Percentiles rank a stretch among this genome's conserved stretches.
Conservation (phyloP, 768 basidiomycete genomes). For the Termitomyces sp. region DNA sequence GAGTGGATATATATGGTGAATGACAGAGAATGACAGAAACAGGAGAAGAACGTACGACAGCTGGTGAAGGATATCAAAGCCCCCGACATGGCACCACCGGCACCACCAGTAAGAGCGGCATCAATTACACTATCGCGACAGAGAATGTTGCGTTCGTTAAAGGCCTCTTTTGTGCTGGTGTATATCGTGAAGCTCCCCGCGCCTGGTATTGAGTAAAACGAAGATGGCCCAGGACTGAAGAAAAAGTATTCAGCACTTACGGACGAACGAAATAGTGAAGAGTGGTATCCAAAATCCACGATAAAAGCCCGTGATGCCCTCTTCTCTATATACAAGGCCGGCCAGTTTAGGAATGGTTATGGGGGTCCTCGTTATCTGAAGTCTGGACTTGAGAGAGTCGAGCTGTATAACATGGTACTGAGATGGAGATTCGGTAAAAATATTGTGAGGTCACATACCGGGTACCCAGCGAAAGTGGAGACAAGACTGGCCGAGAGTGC, state of each 20-base stretch:
- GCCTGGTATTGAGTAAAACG: conserved; percentile 36
- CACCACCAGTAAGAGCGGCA: conserved; percentile 71
- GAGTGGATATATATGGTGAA: conserved; percentile 5
- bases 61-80: conserved; percentile 86
- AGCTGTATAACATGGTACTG: conserved; percentile 38
- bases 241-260: conserved; percentile 43
- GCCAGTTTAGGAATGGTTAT: conserved; percentile 73
- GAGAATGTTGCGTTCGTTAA: conserved; percentile 54
- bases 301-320: conserved; percentile 88
- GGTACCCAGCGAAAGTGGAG: conserved; percentile 91
- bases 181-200: conserved; percentile 92
- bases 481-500: conserved; percentile 89
- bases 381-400: conserved; percentile 90
- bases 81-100: conserved; percentile 86
- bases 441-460: conserved; percentile 37
- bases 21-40: not conserved
- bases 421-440: not conserved
- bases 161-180: conserved; percentile 74
- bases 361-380: conserved; percentile 78
- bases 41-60: conserved; percentile 60
- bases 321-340: conserved; percentile 70
- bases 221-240: conserved; percentile 1
- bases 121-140: conserved; percentile 56
- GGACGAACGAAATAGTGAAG: conserved; percentile 93
- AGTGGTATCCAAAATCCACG: conserved; percentile 90